Evolutionary conservation across 2,329 filamentous ascomycete species (phyloP).

Genomic region (Penicillium sp.): DNA sequence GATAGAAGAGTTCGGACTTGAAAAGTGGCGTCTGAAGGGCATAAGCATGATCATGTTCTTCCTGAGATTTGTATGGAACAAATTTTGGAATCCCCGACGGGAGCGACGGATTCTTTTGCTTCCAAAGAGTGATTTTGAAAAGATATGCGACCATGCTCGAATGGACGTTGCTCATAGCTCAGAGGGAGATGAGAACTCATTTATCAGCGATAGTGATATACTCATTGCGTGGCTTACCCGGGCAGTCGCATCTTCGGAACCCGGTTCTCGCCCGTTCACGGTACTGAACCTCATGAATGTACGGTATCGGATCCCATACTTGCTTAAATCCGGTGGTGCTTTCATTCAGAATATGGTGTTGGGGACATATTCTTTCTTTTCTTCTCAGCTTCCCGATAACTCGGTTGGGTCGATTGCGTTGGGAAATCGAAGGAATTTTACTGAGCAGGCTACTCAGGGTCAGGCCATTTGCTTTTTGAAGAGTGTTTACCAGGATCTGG

Average conservation of each 20-base stretch:
- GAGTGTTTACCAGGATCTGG: constrained; percentile 4
- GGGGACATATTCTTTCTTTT: constrained; percentile 10
- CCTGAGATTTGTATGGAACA: constrained; percentile 12
- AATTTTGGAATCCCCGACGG: background rate
- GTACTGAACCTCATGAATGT: constrained; percentile 9
- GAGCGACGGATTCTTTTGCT: constrained; percentile 5
- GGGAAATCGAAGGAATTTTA: background rate
- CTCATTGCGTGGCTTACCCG: constrained; percentile 10
- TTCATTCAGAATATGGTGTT: constrained; percentile 14
- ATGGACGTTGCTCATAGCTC: background rate
- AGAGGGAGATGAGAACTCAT: background rate
- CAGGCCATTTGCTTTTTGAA: constrained; percentile 7
- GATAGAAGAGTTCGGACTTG: constrained; percentile 4
- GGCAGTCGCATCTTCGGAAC: constrained; percentile 1
- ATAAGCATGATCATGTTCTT: constrained; percentile 1
- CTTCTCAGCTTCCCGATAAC: background rate
- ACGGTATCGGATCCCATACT: constrained; percentile 1
- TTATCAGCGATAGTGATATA: constrained; percentile 13
- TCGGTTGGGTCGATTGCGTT: constrained; percentile 6
- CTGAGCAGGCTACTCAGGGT: constrained; percentile 3
- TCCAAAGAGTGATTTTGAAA: background rate
- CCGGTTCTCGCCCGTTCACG: constrained; percentile 2
- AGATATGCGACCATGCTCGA: background rate
- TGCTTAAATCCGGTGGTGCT: background rate
- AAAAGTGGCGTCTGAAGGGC: constrained; percentile 2